Conservation (phyloP, 2,329 filamentous ascomycete genomes). For the Chrysoporthe austroafricana region DNA sequence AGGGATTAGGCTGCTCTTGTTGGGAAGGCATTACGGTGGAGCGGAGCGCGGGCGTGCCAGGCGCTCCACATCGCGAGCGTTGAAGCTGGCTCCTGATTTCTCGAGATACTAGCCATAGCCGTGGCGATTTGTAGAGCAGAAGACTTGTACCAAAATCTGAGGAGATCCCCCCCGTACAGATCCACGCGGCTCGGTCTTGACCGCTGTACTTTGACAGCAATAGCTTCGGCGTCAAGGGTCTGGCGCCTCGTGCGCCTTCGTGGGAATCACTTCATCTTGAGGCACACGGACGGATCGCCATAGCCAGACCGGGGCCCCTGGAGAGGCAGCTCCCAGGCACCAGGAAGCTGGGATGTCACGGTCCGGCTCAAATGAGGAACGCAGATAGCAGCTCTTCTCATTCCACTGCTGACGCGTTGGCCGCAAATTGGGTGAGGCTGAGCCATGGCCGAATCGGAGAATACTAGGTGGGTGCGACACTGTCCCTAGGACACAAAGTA, state of each 20-base stretch:
- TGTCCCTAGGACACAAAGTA: background rate
- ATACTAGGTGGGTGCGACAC: background rate
- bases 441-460: slow-evolving; percentile 1
- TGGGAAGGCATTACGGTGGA: background rate
- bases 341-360: slow-evolving; percentile 3
- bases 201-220: background rate
- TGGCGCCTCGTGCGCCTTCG: background rate
- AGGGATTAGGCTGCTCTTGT: background rate
- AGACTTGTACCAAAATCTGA: background rate
- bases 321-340: background rate
- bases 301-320: background rate
- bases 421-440: slow-evolving; percentile 10
- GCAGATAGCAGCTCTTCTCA: slow-evolving; percentile 1
- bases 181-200: background rate
- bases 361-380: background rate
- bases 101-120: background rate
- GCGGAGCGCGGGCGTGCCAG: background rate
- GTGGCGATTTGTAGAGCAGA: slow-evolving; percentile 4
- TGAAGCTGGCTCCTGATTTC: background rate
- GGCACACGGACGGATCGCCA: background rate
- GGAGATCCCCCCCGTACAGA: background rate
- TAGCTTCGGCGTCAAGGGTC: background rate
- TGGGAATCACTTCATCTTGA: background rate
- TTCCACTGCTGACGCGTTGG: slow-evolving; percentile 22
- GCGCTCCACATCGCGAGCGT: background rate